phyloP scores from a whole-genome alignment of 2,329 filamentous ascomycete species.

The Fusarium anthophilum region DNA sequence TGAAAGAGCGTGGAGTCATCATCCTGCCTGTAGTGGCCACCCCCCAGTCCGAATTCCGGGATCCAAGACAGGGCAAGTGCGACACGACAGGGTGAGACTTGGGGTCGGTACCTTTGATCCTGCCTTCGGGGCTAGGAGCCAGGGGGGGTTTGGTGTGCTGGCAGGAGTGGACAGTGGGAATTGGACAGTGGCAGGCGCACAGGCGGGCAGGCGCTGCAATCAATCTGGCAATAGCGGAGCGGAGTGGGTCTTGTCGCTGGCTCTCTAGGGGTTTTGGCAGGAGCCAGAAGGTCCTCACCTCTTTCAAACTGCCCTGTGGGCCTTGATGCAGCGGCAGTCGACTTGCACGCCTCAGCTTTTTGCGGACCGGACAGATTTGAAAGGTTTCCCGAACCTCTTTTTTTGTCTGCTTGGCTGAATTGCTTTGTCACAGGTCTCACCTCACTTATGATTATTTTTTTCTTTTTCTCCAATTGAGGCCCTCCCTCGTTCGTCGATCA shows the following conservation, averaged over 20 bases:
- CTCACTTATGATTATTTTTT: slow-evolving; percentile 6
- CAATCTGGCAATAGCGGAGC: slow-evolving; percentile 39
- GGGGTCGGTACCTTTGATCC: slow-evolving; percentile 27
- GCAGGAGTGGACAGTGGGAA: slow-evolving; percentile 12
- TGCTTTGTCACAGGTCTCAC: slow-evolving; percentile 10
- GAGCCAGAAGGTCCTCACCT: slow-evolving; percentile 7
- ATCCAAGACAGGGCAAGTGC: slow-evolving; percentile 34
- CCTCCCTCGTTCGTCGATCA: background rate
- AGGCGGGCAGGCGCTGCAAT: background rate
- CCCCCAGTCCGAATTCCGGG: slow-evolving; percentile 29
- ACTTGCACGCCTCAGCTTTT: background rate
- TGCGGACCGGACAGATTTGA: background rate
- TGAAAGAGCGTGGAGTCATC: slow-evolving; percentile 44
- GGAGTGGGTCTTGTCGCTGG: slow-evolving; percentile 17
- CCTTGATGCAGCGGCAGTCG: slow-evolving; percentile 7
- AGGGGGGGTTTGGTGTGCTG: slow-evolving; percentile 28
- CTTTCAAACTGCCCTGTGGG: background rate
- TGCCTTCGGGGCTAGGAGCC: slow-evolving; percentile 4
- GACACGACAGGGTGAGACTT: slow-evolving; percentile 28
- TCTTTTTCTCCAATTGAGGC: background rate
- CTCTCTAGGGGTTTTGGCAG: slow-evolving; percentile 18
- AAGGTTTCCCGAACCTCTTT: background rate
- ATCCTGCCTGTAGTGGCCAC: slow-evolving; percentile 30
- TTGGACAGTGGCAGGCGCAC: background rate
- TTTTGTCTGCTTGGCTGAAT: slow-evolving; percentile 20